Evolutionary conservation across 495 filamentous ascomycete genomes (phyloP), one percentile per base, ranked within the genome.

Genomic region (Filosporella fistucella): DNA sequence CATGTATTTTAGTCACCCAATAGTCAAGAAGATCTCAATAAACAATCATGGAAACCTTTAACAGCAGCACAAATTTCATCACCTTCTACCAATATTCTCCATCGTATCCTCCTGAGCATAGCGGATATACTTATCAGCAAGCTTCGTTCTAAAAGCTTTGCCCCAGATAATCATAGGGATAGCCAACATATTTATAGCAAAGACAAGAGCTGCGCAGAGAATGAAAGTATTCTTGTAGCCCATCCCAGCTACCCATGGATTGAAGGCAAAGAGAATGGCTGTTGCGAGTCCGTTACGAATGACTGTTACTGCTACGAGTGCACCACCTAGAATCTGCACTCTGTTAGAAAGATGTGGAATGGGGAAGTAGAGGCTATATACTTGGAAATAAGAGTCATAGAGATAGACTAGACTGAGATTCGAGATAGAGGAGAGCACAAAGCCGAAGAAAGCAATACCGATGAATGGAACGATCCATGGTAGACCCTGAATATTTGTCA

Each of bases 301-400:
- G 25, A 66, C 63, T 10, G 62, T 56, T 1, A 66, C 57, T 0
- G 58, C 63, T 2, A 66, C 56, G 5, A 66, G 32, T 16, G 63
- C 57, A 44, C 63, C 63, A 18, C 63, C 60, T 22, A 66, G 52
- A 5, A 66, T 56, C 63, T 66, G 30, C 5, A 28, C n/a, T n/a
- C n/a, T n/a, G n/a, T n/a, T n/a, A n/a, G n/a, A n/a, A n/a, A n/a
- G n/a, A n/a, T n/a, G n/a, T n/a, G n/a, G n/a, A n/a, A n/a, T n/a
- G n/a, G n/a, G n/a, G n/a, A n/a, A n/a, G n/a, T n/a, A n/a, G n/a
- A n/a, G 8, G 28, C n/a, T 30, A 30, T n/a, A 8, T 30, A 30
- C 28, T 30, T 30, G 8, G 8, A n/a, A 8, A 30, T 30, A 30
- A 36, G 7, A 8, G n/a, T 36, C 33, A 5, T 7, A 5, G 7